Evolutionary conservation across 257 asterid genomes (phyloP).

Genomic region (Capsicum chinense): DNA sequence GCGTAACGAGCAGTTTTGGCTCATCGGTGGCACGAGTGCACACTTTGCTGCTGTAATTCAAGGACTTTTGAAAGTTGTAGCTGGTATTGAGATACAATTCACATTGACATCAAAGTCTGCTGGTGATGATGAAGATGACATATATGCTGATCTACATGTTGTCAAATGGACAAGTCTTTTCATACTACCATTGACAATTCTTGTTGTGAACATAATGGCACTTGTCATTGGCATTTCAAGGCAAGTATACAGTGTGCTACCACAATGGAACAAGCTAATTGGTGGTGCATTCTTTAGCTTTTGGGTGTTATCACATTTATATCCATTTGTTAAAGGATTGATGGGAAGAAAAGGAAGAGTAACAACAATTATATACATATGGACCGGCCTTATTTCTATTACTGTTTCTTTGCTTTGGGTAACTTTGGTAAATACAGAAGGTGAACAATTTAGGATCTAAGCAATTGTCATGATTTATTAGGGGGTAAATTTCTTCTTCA

Average conservation of each 20-base stretch:
- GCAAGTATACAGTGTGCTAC: constrained; percentile 77
- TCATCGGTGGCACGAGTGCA: constrained; percentile 87
- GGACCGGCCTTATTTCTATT: constrained; percentile 82
- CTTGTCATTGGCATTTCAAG: constrained; percentile 71
- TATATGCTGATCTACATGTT: constrained; percentile 71
- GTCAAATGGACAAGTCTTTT: constrained; percentile 90
- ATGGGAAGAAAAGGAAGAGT: constrained; percentile 91
- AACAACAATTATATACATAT: constrained; percentile 82
- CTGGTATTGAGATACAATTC: constrained; percentile 90
- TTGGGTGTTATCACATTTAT: constrained; percentile 91
- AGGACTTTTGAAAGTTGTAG: constrained; percentile 83
- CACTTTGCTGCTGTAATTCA: constrained; percentile 85
- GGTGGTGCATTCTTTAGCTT: constrained; percentile 91
- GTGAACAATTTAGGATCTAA: neutral
- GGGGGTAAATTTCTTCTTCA: neutral
- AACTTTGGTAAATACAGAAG: constrained; percentile 19
- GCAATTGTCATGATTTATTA: neutral
- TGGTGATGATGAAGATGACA: constrained; percentile 76
- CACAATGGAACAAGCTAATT: constrained; percentile 85
- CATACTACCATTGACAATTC: constrained; percentile 69
- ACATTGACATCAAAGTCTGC: constrained; percentile 74
- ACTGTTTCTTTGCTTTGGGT: constrained; percentile 85
- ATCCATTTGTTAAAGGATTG: constrained; percentile 84
- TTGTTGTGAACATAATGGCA: constrained; percentile 61
- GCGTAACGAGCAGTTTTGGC: constrained; percentile 99